phyloP scores from a whole-genome alignment of 129 eudicot genomes.

The Tagetes patula region DNA sequence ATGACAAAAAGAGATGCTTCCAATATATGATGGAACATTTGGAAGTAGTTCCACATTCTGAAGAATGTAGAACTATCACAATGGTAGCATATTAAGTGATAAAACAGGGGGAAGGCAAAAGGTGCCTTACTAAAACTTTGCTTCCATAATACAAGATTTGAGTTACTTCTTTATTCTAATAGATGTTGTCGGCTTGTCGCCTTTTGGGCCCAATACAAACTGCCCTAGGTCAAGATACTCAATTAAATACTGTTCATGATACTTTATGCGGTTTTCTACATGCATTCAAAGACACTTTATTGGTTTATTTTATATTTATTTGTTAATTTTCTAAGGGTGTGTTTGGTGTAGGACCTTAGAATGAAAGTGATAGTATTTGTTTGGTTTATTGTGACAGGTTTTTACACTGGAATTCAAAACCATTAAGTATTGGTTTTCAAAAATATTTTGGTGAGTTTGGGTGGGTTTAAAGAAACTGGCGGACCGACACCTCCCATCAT shows the following conservation, averaged over 20 bases:
- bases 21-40: neutral
- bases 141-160: constrained; percentile 8
- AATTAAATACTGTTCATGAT: neutral
- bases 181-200: constrained; percentile 19
- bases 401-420: neutral
- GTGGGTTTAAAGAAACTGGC: neutral
- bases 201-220: constrained; percentile 8
- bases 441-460: constrained; percentile 1
- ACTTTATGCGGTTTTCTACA: constrained; percentile 5
- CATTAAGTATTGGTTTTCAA: neutral
- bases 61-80: constrained; percentile 17
- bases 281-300: neutral
- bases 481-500: neutral
- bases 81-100: neutral
- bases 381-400: neutral
- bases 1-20: constrained; percentile 5
- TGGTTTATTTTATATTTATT: no score
- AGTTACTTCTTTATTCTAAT: constrained; percentile 7
- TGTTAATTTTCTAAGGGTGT: neutral
- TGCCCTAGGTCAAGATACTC: constrained; percentile 7
- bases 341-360: neutral
- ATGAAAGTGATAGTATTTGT: neutral
- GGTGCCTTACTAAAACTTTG: neutral
- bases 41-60: constrained; percentile 11
- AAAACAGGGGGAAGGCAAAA: neutral